phyloP scores from a whole-genome alignment of 306 rosid species.

The Macrotyloma uniflorum region DNA sequence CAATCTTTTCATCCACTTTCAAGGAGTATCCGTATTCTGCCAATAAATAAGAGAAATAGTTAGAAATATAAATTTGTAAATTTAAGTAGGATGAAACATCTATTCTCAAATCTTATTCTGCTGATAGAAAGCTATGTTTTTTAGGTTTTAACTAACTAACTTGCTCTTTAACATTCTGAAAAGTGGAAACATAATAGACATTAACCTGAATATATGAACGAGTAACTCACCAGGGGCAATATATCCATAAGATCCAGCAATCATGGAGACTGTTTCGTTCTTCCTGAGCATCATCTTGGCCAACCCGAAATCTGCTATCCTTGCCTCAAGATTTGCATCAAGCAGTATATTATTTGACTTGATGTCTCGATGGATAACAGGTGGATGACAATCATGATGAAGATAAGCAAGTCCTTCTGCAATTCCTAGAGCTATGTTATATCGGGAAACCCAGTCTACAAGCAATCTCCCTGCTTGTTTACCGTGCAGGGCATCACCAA shows the following conservation, averaged over 20 bases:
- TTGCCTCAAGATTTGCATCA: slow-evolving; percentile 82
- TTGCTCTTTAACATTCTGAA: background rate
- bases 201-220: background rate
- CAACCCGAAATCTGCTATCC: slow-evolving; percentile 91
- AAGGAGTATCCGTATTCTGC: slow-evolving; percentile 92
- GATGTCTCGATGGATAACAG: slow-evolving; percentile 88
- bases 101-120: slow-evolving; percentile 5
- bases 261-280: slow-evolving; percentile 91
- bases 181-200: background rate
- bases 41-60: slow-evolving; percentile 29
- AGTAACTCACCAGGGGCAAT: slow-evolving; percentile 87
- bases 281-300: slow-evolving; percentile 88
- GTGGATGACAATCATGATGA: slow-evolving; percentile 94
- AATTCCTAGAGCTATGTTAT: slow-evolving; percentile 85
- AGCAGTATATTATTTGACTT: slow-evolving; percentile 90
- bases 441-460: slow-evolving; percentile 86
- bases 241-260: slow-evolving; percentile 96
- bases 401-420: slow-evolving; percentile 94
- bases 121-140: background rate
- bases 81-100: slow-evolving; percentile 11
- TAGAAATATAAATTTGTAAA: slow-evolving; percentile 4
- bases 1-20: slow-evolving; percentile 91
- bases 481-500: slow-evolving; percentile 88
- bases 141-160: background rate
- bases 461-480: slow-evolving; percentile 69